Conservation (phyloP, 352 stramenopile genomes). For the Phytophthora quininea region DNA sequence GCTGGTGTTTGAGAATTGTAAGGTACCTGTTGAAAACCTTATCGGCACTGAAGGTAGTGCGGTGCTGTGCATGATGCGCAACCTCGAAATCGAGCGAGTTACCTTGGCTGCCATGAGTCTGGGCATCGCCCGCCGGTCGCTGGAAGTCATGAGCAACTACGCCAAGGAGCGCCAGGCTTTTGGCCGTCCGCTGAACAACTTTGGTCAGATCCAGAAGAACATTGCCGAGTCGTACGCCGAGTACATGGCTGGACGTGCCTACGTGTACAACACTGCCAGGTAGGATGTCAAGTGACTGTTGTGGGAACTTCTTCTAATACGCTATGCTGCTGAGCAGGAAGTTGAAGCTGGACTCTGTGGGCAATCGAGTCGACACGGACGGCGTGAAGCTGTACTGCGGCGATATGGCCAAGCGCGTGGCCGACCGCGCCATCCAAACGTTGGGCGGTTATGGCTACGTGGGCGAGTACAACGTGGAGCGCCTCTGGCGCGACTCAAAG, state of each 20-base stretch:
- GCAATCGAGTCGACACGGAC: constrained; percentile 98
- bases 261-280: constrained; percentile 96
- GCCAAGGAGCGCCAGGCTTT: constrained; percentile 95
- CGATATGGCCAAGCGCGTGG: constrained; percentile 97
- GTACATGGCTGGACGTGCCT: constrained; percentile 96
- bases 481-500: constrained; percentile 98
- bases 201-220: constrained; percentile 95
- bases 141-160: constrained; percentile 98
- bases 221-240: constrained; percentile 99
- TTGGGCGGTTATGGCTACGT: constrained; percentile 99
- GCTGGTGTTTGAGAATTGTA: constrained; percentile 98
- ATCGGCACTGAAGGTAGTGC: constrained; percentile 84
- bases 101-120: constrained; percentile 97
- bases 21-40: constrained; percentile 92
- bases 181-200: constrained; percentile 91
- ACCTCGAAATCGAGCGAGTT: constrained; percentile 99
- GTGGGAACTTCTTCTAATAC: not conserved
- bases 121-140: constrained; percentile 95
- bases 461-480: constrained; percentile 98
- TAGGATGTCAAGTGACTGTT: too few relatives aligned
- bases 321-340: constrained; percentile 49
- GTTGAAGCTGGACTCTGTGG: constrained; percentile 94
- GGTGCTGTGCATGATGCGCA: constrained; percentile 94
- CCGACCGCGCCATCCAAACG: constrained; percentile 97
- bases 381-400: constrained; percentile 99